These are phyloP conservation scores for Sarocladium strictum DNA, from an alignment of 2,329 filamentous ascomycete genomes.

Conservation along the genomic window DNA sequence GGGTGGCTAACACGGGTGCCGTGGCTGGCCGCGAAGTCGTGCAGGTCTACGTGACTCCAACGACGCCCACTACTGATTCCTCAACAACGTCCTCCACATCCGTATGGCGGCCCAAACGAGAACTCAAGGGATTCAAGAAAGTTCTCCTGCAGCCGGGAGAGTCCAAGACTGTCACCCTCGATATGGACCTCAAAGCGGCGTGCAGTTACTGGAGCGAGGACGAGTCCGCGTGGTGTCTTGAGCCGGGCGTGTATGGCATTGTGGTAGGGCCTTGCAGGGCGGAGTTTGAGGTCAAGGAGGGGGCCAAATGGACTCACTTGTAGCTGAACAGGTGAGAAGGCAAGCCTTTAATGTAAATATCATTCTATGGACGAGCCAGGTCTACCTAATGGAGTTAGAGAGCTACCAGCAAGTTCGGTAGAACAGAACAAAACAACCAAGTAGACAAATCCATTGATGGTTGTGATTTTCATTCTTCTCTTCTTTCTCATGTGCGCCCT, in stretches of 20 bases:
- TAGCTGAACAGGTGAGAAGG: background rate
- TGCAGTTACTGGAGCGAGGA: background rate
- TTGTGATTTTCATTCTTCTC: too few species aligned
- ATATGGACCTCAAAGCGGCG: background rate
- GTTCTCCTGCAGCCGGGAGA: conserved; percentile 49
- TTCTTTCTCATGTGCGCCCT: too few species aligned
- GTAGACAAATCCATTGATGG: too few species aligned
- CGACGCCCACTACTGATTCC: background rate
- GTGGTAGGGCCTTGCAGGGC: background rate
- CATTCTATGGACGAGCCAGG: too few species aligned
- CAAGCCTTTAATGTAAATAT: background rate
- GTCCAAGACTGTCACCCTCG: background rate
- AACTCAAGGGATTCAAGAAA: conserved; percentile 55
- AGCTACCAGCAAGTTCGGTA: too few species aligned
- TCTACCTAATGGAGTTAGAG: too few species aligned
- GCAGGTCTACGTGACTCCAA: conserved; percentile 37
- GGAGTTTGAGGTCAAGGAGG: background rate
- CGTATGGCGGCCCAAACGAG: conserved; percentile 42
- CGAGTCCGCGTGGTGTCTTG: background rate
- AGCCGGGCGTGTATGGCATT: background rate
- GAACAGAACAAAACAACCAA: too few species aligned
- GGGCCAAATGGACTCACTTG: background rate
- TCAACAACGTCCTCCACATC: conserved; percentile 26
- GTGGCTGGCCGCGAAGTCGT: conserved; percentile 39
- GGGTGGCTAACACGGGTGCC: conserved; percentile 49